Evolutionary conservation across 1,284 basidiomycete genomes (phyloP).

Genomic region (Boletus austroedulis): DNA sequence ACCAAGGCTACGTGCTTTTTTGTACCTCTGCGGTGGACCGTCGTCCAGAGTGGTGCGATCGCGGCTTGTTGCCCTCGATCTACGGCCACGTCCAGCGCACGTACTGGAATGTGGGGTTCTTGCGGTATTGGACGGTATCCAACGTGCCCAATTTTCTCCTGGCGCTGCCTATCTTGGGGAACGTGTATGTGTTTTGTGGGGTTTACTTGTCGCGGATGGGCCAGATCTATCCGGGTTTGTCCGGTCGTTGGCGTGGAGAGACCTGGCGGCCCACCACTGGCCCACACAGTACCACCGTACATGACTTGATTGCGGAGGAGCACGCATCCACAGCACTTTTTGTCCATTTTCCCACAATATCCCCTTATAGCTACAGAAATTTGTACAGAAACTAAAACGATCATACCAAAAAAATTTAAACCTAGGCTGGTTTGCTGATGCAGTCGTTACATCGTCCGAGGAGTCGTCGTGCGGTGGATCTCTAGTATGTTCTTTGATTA

Average conservation of each 20-base stretch:
- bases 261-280: not conserved
- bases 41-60: conserved; percentile 7
- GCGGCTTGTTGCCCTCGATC: conserved; percentile 49
- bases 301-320: too few species aligned
- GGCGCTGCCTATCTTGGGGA: conserved; percentile 64
- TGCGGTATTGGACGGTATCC: conserved; percentile 81
- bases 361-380: too few species aligned
- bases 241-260: not conserved
- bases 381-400: too few species aligned
- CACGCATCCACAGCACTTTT: too few species aligned
- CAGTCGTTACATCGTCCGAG: too few species aligned
- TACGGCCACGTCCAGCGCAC: conserved; percentile 77
- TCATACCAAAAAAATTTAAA: too few species aligned
- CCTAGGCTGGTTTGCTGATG: too few species aligned
- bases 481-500: too few species aligned
- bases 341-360: too few species aligned
- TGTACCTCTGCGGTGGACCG: conserved; percentile 41
- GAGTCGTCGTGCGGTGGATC: too few species aligned
- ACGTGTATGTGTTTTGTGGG: conserved; percentile 44
- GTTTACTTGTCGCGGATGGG: conserved; percentile 35
- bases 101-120: conserved; percentile 88
- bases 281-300: too few species aligned
- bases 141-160: conserved; percentile 90
- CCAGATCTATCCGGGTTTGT: conserved; percentile 17
- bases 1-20: conserved; percentile 40